Percentiles rank a stretch among this genome's conserved stretches.
Evolutionary conservation across 345 rosid species (phyloP).

Genomic region (Noccaea caerulescens): DNA sequence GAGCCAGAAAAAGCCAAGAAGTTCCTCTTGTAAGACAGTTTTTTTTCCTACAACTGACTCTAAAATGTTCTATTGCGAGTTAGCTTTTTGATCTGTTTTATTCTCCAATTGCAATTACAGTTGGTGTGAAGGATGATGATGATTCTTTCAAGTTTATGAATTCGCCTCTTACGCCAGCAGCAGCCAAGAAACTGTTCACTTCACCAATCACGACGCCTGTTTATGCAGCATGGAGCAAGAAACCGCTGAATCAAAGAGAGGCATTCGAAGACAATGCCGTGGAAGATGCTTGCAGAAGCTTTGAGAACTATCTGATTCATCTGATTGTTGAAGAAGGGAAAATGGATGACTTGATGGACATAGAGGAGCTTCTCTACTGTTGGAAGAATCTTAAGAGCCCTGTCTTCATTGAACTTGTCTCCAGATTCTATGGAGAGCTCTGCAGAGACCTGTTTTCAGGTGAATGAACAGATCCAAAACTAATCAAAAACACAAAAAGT

Average conservation of each 20-base stretch:
- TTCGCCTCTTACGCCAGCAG: conserved; percentile 63
- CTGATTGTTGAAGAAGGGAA: conserved; percentile 83
- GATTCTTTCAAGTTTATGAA: conserved; percentile 38
- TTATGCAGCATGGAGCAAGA: conserved; percentile 36
- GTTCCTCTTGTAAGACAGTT: conserved; percentile 42
- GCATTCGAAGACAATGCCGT: conserved; percentile 46
- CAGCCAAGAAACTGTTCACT: conserved; percentile 51
- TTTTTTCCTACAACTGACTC: neutral
- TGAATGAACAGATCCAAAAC: conserved; percentile 21
- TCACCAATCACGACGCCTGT: conserved; percentile 64
- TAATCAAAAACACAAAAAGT: neutral
- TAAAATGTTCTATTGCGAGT: neutral
- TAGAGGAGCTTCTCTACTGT: conserved; percentile 83
- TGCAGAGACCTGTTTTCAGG: conserved; percentile 55
- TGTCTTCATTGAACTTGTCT: conserved; percentile 70
- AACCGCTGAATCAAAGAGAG: conserved; percentile 32
- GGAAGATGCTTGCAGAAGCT: conserved; percentile 83
- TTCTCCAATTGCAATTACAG: conserved; percentile 26
- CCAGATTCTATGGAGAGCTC: conserved; percentile 82
- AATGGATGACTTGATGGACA: conserved; percentile 70
- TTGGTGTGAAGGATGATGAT: conserved; percentile 37
- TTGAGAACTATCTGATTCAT: conserved; percentile 83
- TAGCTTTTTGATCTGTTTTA: neutral
- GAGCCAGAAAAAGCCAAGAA: conserved; percentile 46
- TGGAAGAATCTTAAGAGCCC: conserved; percentile 87